Base-by-base conservation (phyloP, 75 land plant species). In the Isoetes taiwanensis region DNA sequence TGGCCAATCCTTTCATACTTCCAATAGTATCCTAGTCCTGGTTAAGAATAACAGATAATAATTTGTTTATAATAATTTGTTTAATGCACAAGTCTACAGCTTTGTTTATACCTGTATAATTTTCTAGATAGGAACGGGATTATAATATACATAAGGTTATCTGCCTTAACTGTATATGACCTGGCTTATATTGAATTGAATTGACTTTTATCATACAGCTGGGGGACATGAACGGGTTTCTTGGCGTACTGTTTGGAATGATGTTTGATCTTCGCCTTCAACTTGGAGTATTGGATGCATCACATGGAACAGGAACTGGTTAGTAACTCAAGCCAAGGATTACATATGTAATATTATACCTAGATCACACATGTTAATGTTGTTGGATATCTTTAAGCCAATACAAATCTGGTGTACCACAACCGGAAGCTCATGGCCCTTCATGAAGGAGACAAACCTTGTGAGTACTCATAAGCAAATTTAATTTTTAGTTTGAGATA, bases 321-420 rank as follows among this genome's bases (percentile, higher is more conserved):
- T 64, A 33, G 61, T 59, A 54, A 32, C 28, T 20, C 30, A 54
- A 5, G 56, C 30, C 30, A 5, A 21, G 24, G 52, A 24, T 42
- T 21, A 58, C 23, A 27, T 31, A 3, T 61, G 37, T 4, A 34
- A 19, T 9, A 21, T 1, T 21, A 17, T 54, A 19, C 20, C 56
- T 32, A 3, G 30, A 6, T 55, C 28, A 3, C 14, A 25, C 25
- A 23, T 8, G 4, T 20, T 64, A 40, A 10, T 25, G 4, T 19
- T 35, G 59, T 24, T 27, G 20, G 21, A 3, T 31, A 23, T 68
- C 17, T 59, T 74, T 37, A 73, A 91, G 97, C 61, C 41, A 91
- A 87, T 67, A 91, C 97, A 16, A 79, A 82, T 59, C 75, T 91
- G 23, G 41, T 83, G 12, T 91, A 83, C 61, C 97, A 91, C 66